A percentile compares a stretch with the other conserved stretches of the same genome.
Conservation (phyloP, 768 basidiomycete genomes). For the Rhizopogon salebrosus region DNA sequence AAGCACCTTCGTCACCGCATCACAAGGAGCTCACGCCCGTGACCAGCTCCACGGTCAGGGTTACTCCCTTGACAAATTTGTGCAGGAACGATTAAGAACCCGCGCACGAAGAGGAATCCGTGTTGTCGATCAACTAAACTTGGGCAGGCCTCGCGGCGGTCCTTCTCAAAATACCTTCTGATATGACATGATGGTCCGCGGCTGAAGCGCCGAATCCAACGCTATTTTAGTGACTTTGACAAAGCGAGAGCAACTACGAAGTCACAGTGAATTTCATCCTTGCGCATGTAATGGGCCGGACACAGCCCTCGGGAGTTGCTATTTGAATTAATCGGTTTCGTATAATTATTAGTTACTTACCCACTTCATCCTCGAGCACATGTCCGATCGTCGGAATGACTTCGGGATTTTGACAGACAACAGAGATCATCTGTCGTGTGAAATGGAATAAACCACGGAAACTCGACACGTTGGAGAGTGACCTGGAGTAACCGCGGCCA, state of each 20-base stretch:
- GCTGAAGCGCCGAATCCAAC: neutral
- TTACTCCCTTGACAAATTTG: neutral
- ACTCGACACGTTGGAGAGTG: neutral
- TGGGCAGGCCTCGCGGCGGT: neutral
- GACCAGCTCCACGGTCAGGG: constrained; percentile 1
- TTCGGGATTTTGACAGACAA: neutral
- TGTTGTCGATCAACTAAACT: neutral
- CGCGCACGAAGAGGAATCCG: neutral
- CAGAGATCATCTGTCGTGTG: neutral
- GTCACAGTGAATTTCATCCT: neutral
- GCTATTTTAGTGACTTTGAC: neutral
- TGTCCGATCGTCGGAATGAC: neutral
- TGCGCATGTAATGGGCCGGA: neutral
- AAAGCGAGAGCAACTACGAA: neutral
- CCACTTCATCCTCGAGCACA: constrained; percentile 1
- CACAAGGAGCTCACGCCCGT: neutral
- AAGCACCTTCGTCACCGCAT: neutral
- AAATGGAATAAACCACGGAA: neutral
- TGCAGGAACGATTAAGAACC: neutral
- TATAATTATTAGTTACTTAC: no score
- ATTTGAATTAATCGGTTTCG: neutral
- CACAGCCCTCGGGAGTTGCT: neutral
- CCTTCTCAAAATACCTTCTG: neutral
- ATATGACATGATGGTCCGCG: neutral
- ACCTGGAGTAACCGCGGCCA: neutral